A percentile compares a stretch with the other conserved stretches of the same genome.
Evolutionary conservation across 345 rosid species (phyloP).

Genomic region (Hibiscus trionum): DNA sequence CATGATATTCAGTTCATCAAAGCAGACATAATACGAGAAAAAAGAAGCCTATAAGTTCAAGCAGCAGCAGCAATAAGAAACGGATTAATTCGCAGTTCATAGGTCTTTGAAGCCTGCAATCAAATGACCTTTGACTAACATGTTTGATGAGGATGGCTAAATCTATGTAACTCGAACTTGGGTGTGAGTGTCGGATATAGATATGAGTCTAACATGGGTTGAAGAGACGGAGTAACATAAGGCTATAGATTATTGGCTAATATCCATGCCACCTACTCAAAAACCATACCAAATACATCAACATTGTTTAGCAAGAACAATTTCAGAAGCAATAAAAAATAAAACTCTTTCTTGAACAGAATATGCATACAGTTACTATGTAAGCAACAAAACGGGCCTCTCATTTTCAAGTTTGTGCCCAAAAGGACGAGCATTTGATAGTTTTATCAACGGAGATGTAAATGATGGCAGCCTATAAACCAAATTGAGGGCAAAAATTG

Average conservation of each 20-base stretch:
- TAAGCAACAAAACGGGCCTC: too few species aligned
- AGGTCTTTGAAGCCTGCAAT: background rate
- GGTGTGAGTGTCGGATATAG: background rate
- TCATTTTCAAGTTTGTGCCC: too few species aligned
- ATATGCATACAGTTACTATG: background rate
- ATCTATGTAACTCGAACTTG: background rate
- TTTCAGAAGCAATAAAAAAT: background rate
- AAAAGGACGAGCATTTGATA: too few species aligned
- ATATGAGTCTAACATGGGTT: background rate
- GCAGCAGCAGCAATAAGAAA: background rate
- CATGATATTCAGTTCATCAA: background rate
- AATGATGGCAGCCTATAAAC: background rate
- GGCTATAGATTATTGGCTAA: background rate
- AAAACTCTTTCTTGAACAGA: background rate
- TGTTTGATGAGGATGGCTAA: background rate
- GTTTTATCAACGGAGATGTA: background rate
- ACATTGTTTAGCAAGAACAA: background rate
- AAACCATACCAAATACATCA: background rate
- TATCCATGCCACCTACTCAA: background rate
- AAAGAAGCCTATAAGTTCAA: background rate
- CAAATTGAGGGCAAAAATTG: background rate
- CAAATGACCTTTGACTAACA: background rate
- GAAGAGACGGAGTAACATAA: background rate
- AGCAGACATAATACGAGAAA: background rate
- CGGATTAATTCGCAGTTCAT: background rate